Evolutionary conservation across 2,329 filamentous ascomycete species (phyloP).

Genomic region (Penicillium sp.): DNA sequence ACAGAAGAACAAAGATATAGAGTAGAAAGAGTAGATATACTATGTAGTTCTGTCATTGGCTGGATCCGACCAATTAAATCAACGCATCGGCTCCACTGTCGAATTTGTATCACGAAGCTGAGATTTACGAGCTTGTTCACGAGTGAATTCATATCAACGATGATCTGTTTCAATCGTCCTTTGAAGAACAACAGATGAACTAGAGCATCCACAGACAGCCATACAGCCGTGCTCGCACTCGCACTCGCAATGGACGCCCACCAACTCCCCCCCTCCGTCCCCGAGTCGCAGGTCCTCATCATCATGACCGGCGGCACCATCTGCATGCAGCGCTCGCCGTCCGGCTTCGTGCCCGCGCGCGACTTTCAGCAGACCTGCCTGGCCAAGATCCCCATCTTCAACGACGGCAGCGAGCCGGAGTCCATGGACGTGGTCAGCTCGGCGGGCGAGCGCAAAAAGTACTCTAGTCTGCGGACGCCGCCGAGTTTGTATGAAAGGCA

Average conservation of each 20-base stretch:
- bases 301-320: conserved; percentile 82
- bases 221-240: too few species aligned
- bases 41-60: too few species aligned
- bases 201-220: neutral
- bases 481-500: conserved; percentile 74
- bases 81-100: too few species aligned
- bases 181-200: neutral
- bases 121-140: too few species aligned
- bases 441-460: conserved; percentile 45
- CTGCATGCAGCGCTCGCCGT: conserved; percentile 79
- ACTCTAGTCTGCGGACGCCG: conserved; percentile 74
- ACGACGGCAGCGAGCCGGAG: conserved; percentile 60
- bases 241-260: conserved; percentile 12
- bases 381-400: conserved; percentile 78
- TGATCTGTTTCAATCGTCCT: too few species aligned
- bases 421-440: conserved; percentile 55
- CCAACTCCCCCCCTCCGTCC: conserved; percentile 29
- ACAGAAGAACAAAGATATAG: too few species aligned
- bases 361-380: conserved; percentile 81
- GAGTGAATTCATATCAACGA: too few species aligned
- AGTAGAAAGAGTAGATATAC: too few species aligned
- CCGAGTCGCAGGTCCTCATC: conserved; percentile 78
- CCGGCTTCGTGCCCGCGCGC: conserved; percentile 74
- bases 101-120: too few species aligned
- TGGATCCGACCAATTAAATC: too few species aligned